phyloP scores from a whole-genome alignment of 805 yeast species.

The Pichia membranifaciens region DNA sequence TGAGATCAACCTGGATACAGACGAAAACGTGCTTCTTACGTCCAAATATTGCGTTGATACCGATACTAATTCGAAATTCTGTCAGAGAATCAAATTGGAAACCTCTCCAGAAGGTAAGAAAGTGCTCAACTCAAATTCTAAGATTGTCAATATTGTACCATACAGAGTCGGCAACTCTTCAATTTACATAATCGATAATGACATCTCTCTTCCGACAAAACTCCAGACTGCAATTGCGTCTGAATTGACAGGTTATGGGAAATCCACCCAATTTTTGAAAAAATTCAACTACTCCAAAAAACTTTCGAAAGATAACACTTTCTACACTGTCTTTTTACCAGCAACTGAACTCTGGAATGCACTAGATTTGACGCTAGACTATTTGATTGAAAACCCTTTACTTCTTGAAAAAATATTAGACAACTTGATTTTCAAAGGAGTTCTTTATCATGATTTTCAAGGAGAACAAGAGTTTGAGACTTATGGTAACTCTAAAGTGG shows the following conservation, averaged over 20 bases:
- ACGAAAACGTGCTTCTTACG: conserved; percentile 31
- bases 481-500: conserved; percentile 1
- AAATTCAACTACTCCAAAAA: conserved; percentile 47
- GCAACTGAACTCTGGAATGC: conserved; percentile 67
- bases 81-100: conserved; percentile 51
- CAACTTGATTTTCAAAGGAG: conserved; percentile 54
- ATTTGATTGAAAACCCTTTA: conserved; percentile 47
- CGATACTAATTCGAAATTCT: conserved; percentile 32
- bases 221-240: conserved; percentile 57
- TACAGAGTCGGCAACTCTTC: conserved; percentile 53
- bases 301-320: conserved; percentile 40
- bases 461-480: conserved; percentile 21
- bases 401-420: conserved; percentile 49
- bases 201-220: conserved; percentile 56
- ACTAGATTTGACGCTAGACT: conserved; percentile 53
- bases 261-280: conserved; percentile 53
- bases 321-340: conserved; percentile 77
- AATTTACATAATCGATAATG: conserved; percentile 61
- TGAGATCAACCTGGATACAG: conserved; percentile 7
- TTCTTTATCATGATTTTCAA: conserved; percentile 60
- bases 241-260: conserved; percentile 57
- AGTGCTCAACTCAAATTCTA: conserved; percentile 50
- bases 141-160: conserved; percentile 35
- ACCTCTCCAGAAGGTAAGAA: conserved; percentile 27
- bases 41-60: conserved; percentile 47